Conservation (phyloP, 2,329 filamentous ascomycete genomes). For the Cercospora nicotianae region DNA sequence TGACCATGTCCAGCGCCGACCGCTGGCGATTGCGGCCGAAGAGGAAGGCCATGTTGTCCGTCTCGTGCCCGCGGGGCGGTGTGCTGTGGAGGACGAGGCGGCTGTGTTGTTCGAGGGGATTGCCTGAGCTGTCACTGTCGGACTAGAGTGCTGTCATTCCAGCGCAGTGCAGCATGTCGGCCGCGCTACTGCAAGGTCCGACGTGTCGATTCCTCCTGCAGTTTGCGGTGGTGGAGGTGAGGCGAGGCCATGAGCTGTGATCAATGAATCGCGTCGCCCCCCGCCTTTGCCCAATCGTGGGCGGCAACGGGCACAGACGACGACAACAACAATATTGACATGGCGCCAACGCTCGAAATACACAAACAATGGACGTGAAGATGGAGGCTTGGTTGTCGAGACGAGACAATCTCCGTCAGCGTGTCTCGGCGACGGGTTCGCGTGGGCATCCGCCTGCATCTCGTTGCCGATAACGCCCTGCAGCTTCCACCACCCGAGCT, state of each 20-base stretch:
- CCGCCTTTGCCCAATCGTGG: not conserved
- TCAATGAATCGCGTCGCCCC: not conserved
- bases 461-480: not conserved
- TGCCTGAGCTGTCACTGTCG: not conserved
- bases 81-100: not conserved
- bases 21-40: conserved; percentile 64
- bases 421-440: not conserved
- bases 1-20: conserved; percentile 61
- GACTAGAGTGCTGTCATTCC: not conserved
- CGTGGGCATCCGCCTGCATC: not conserved
- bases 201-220: not conserved
- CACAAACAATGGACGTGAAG: not conserved
- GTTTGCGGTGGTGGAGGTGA: not conserved
- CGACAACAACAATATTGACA: not conserved
- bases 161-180: not conserved
- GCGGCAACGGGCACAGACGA: not conserved
- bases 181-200: conserved; percentile 6
- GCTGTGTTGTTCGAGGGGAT: not conserved
- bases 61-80: not conserved
- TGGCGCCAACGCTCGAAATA: not conserved
- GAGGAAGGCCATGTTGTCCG: conserved; percentile 66
- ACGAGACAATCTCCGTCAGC: not conserved
- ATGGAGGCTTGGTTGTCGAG: not conserved
- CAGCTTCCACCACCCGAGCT: not conserved
- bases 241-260: not conserved